Conservation (phyloP, 192 early-diverging fungal species). For the Rhizoclosmatium sp. region DNA sequence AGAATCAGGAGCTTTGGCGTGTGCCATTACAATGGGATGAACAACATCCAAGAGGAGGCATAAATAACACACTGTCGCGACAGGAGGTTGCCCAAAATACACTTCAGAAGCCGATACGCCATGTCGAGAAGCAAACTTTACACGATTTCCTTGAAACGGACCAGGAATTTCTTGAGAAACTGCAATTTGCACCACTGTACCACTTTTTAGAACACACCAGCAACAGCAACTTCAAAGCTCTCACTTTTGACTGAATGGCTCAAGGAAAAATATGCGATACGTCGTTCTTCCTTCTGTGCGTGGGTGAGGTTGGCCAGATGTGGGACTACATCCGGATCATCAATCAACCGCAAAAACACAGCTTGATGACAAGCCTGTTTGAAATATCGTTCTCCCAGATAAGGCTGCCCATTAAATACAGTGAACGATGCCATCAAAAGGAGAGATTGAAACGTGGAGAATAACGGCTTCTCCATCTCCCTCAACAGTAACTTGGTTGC, state of each 20-base stretch:
- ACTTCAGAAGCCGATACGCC: too few species aligned
- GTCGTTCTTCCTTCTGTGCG: background rate
- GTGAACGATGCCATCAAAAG: constrained; percentile 2
- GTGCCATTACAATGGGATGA: background rate
- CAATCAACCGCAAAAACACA: background rate
- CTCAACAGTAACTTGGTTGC: background rate
- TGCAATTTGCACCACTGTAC: too few species aligned
- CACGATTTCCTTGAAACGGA: too few species aligned
- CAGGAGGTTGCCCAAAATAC: background rate
- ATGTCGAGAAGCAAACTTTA: too few species aligned
- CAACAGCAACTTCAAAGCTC: background rate
- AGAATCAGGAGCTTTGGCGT: background rate
- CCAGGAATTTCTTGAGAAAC: too few species aligned
- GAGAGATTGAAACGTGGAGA: constrained; percentile 7
- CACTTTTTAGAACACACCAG: too few species aligned
- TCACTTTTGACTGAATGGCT: background rate
- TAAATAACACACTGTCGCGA: background rate
- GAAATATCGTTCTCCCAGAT: background rate
- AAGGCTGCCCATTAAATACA: background rate
- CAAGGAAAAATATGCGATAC: background rate
- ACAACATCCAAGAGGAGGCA: background rate
- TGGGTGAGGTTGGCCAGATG: background rate
- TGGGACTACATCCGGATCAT: constrained; percentile 8
- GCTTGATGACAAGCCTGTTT: background rate
- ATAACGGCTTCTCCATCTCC: background rate